Evolutionary conservation across 1,284 basidiomycete genomes (phyloP).

Genomic region (Fomitopsis betulina): DNA sequence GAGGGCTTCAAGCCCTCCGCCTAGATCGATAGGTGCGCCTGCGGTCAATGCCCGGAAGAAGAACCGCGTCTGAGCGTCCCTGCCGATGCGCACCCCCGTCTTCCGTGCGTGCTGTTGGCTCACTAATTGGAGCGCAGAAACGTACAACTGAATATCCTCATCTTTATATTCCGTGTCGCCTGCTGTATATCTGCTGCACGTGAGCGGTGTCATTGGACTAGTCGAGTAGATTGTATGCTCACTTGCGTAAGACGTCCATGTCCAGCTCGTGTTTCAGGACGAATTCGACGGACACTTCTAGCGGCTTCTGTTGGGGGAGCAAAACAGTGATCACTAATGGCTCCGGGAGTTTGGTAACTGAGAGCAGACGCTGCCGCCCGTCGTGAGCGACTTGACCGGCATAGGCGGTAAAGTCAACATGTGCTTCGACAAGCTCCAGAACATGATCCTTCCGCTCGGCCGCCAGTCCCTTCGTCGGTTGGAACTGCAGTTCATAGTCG

Average conservation of each 20-base stretch:
- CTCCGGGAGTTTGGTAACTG: slow-evolving; percentile 49
- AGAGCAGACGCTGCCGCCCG: slow-evolving; percentile 49
- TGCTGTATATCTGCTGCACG: slow-evolving; percentile 41
- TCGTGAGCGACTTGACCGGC: slow-evolving; percentile 57
- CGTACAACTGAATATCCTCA: slow-evolving; percentile 47
- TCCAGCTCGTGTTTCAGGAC: slow-evolving; percentile 43
- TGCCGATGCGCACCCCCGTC: slow-evolving; percentile 50
- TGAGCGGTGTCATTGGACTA: not conserved
- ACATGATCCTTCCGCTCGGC: slow-evolving; percentile 49
- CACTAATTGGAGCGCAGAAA: slow-evolving; percentile 66
- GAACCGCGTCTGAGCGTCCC: slow-evolving; percentile 42
- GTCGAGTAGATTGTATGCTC: slow-evolving; percentile 21
- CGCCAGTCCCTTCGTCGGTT: not conserved
- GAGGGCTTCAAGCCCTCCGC: slow-evolving; percentile 49
- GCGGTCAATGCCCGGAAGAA: slow-evolving; percentile 42
- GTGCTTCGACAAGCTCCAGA: slow-evolving; percentile 54
- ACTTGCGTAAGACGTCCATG: slow-evolving; percentile 42
- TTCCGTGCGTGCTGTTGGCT: slow-evolving; percentile 52
- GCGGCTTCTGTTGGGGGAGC: slow-evolving; percentile 50
- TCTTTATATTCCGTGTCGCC: slow-evolving; percentile 37
- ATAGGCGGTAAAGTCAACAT: slow-evolving; percentile 35
- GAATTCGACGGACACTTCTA: slow-evolving; percentile 34
- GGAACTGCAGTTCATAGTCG: slow-evolving; percentile 42
- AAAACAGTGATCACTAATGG: slow-evolving; percentile 44
- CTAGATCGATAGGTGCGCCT: slow-evolving; percentile 26